Conservation (phyloP, 73 alveolate species). For the Tetrahymena malaccensis region DNA sequence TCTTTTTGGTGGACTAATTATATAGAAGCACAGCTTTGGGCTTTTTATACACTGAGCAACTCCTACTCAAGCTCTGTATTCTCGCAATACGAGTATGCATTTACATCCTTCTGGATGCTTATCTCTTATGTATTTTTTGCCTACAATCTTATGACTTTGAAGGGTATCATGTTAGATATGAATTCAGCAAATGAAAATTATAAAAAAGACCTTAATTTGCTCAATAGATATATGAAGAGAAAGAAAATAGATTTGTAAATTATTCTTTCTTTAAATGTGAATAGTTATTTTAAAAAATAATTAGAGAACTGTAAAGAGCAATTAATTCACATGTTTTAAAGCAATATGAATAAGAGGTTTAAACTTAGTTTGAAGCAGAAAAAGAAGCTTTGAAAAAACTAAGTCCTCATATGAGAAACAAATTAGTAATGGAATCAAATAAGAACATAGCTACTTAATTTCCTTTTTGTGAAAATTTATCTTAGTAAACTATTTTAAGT, state of each 20-base stretch:
- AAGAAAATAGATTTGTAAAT: background rate
- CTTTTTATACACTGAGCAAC: background rate
- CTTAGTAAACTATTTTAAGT: background rate
- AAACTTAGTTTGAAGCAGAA: background rate
- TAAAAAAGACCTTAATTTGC: background rate
- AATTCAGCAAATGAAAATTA: background rate
- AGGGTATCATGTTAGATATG: background rate
- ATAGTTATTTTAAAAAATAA: no score
- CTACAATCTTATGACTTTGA: background rate
- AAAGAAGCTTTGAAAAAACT: background rate
- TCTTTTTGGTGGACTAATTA: background rate
- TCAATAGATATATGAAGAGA: background rate
- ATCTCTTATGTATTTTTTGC: background rate
- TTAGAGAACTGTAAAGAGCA: background rate
- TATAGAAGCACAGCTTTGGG: background rate
- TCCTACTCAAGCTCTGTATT: background rate
- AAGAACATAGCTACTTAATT: no score
- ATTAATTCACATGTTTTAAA: background rate
- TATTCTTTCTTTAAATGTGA: no score
- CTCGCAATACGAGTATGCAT: background rate
- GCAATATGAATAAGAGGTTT: background rate
- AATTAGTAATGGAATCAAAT: background rate
- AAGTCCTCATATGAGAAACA: background rate
- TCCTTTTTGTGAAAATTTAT: background rate
- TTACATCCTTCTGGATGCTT: background rate